These are phyloP conservation scores for Tripterygium wilfordii DNA, from an alignment of 177 flowering plant species.

Conservation along the genomic window DNA sequence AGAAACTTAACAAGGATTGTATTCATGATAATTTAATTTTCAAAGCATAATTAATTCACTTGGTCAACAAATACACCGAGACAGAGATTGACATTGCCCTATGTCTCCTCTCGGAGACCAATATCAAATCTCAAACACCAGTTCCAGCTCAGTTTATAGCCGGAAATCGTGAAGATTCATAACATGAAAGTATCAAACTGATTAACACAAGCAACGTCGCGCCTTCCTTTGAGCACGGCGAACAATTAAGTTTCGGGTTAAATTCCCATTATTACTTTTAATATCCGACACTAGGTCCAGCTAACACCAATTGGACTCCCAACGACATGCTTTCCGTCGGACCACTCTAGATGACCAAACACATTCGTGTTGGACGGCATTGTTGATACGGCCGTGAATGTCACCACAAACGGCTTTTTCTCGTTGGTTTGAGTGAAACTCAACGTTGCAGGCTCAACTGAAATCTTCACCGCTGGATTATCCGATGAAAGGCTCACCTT, in stretches of 20 bases:
- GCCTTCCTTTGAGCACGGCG: no score
- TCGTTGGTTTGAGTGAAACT: constrained; percentile 33
- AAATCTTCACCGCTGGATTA: constrained; percentile 29
- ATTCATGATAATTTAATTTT: no score
- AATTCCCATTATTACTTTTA: background rate
- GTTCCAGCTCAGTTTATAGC: no score
- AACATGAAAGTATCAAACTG: no score
- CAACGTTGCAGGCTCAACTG: constrained; percentile 40
- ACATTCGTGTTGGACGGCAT: constrained; percentile 28
- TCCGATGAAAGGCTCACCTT: constrained; percentile 27
- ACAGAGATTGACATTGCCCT: no score
- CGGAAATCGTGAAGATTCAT: no score
- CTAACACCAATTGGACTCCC: constrained; percentile 64
- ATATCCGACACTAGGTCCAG: constrained; percentile 36
- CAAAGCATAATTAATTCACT: no score
- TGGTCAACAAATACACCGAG: no score
- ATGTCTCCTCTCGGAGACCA: constrained; percentile 2
- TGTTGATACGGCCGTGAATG: constrained; percentile 30
- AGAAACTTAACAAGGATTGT: no score
- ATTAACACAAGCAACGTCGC: no score
- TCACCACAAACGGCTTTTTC: constrained; percentile 50
- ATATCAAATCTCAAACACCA: background rate
- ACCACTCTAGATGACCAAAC: constrained; percentile 57
- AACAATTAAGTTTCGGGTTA: no score
- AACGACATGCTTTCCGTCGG: constrained; percentile 54